These are phyloP conservation scores for Raffaelea deltoideospora DNA, from an alignment of 2,329 filamentous ascomycete genomes.

Conservation along the genomic window DNA sequence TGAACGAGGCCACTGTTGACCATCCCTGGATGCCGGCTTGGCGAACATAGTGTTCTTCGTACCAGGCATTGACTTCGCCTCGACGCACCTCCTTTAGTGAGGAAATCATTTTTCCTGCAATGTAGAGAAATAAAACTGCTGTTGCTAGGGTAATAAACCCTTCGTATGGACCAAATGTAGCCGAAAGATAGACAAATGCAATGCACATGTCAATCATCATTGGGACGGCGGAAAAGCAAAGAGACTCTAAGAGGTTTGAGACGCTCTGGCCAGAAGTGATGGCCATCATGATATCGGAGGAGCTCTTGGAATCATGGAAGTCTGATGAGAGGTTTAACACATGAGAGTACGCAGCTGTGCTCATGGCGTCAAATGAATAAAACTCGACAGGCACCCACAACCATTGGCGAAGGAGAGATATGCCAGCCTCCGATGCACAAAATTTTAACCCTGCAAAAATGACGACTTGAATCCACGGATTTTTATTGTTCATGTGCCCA, in stretches of 20 bases:
- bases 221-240: slow-evolving; percentile 42
- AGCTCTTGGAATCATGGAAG: slow-evolving; percentile 45
- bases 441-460: slow-evolving; percentile 36
- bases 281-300: slow-evolving; percentile 41
- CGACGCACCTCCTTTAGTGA: slow-evolving; percentile 33
- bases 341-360: slow-evolving; percentile 40
- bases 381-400: slow-evolving; percentile 44
- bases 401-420: slow-evolving; percentile 37
- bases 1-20: slow-evolving; percentile 45
- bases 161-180: slow-evolving; percentile 44
- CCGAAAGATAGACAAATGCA: slow-evolving; percentile 43
- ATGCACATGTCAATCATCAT: slow-evolving; percentile 45
- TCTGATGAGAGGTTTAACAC: slow-evolving; percentile 46
- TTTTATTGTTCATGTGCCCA: slow-evolving; percentile 29
- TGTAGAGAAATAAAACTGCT: slow-evolving; percentile 38
- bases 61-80: slow-evolving; percentile 35
- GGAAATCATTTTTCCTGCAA: slow-evolving; percentile 35
- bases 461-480: slow-evolving; percentile 35
- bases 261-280: slow-evolving; percentile 38
- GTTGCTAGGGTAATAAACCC: slow-evolving; percentile 46
- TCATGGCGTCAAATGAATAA: slow-evolving; percentile 38
- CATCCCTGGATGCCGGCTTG: slow-evolving; percentile 42
- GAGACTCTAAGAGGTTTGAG: slow-evolving; percentile 39
- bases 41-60: slow-evolving; percentile 39
- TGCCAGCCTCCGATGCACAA: slow-evolving; percentile 37